Conservation (phyloP, 208 protist genomes). For the Vickermania ingenoplastis region DNA sequence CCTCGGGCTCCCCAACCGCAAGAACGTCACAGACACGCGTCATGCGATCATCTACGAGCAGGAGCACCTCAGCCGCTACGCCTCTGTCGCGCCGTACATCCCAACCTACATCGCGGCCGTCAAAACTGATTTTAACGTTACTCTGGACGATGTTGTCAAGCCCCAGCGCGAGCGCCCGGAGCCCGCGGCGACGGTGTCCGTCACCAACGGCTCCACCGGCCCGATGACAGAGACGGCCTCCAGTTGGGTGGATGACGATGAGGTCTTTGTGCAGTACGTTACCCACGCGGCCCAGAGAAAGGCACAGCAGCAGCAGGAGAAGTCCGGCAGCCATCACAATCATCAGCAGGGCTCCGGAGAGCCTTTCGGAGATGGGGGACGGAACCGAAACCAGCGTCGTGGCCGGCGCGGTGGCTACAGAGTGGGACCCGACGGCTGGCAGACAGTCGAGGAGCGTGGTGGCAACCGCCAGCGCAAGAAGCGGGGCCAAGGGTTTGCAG, state of each 20-base stretch:
- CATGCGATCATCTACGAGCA: not conserved
- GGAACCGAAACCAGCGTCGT: too few relatives aligned
- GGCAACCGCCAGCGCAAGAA: too few relatives aligned
- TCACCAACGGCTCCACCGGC: constrained; percentile 22
- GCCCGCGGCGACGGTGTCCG: constrained; percentile 3
- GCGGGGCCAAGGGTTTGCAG: too few relatives aligned
- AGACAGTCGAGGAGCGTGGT: too few relatives aligned
- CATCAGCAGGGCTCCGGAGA: not conserved
- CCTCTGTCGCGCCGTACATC: constrained; percentile 11
- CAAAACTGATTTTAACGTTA: constrained; percentile 16
- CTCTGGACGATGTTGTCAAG: constrained; percentile 11
- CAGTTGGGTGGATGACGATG: constrained; percentile 46
- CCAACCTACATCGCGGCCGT: constrained; percentile 21
- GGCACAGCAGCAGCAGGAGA: not conserved
- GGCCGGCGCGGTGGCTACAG: too few relatives aligned
- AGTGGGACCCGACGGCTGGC: too few relatives aligned
- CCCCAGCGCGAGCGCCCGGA: not conserved
- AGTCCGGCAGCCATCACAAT: not conserved
- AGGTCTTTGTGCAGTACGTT: constrained; percentile 31
- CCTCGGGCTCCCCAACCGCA: too few relatives aligned
- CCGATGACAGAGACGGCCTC: constrained; percentile 23
- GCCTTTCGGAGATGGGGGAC: constrained; percentile 1
- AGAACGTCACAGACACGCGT: not conserved
- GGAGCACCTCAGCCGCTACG: not conserved
- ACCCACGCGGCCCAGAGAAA: not conserved